Percentiles rank a stretch among this genome's conserved stretches.
Evolutionary conservation across 345 rosid species (phyloP).

Genomic region (Brassica rapa): DNA sequence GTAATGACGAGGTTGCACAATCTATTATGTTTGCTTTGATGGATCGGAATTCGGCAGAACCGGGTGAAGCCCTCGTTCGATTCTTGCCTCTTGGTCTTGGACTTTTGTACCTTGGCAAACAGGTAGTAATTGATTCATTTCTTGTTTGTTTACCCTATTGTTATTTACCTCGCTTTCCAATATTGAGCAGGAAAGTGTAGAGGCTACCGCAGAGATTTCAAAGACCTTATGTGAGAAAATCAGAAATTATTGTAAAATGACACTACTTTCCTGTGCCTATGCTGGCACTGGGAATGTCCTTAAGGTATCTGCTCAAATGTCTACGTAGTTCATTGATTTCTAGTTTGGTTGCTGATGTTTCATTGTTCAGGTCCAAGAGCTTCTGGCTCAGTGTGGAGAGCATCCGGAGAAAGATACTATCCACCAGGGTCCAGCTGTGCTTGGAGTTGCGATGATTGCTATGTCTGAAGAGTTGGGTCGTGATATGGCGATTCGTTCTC

Average conservation of each 20-base stretch:
- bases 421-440: not conserved
- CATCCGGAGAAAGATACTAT: not conserved
- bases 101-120: slow-evolving; percentile 1
- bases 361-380: not conserved
- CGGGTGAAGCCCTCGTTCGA: not conserved
- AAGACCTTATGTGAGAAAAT: not conserved
- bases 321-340: not conserved
- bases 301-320: not conserved
- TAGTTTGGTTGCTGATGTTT: not conserved
- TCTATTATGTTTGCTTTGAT: not conserved
- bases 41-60: not conserved
- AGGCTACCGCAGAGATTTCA: not conserved
- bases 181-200: not conserved
- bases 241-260: not conserved
- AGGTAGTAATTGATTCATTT: not conserved
- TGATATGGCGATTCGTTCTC: not conserved
- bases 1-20: not conserved
- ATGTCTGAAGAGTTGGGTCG: not conserved
- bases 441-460: not conserved
- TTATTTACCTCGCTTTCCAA: not conserved
- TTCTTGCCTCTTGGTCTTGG: slow-evolving; percentile 1
- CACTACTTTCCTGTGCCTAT: not conserved
- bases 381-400: slow-evolving; percentile 1
- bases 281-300: not conserved
- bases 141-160: not conserved